Conservation (phyloP, 768 basidiomycete species). For the Leccinellum albellum region DNA sequence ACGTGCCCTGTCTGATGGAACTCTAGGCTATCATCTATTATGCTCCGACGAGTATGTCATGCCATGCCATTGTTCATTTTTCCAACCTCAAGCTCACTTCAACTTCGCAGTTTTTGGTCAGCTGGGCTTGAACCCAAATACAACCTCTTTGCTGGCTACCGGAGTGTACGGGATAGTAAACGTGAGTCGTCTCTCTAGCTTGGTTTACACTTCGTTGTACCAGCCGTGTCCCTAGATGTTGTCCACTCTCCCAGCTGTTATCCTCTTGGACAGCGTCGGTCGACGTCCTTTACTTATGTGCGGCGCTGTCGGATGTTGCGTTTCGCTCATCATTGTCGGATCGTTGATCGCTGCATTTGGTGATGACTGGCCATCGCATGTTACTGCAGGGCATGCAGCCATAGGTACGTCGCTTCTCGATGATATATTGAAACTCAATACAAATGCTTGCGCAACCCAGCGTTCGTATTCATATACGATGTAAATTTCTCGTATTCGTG, state of each 20-base stretch:
- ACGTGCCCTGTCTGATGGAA: slow-evolving; percentile 2
- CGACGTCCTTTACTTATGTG: slow-evolving; percentile 38
- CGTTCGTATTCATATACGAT: slow-evolving; percentile 39
- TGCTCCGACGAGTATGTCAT: slow-evolving; percentile 18
- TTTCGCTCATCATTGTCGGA: slow-evolving; percentile 28
- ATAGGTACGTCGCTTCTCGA: slow-evolving; percentile 24
- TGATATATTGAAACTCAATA: slow-evolving; percentile 8
- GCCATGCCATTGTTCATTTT: background rate
- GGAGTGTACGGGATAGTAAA: slow-evolving; percentile 39
- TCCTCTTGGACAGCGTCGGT: slow-evolving; percentile 37
- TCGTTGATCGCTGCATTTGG: slow-evolving; percentile 28
- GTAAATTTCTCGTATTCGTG: slow-evolving; percentile 35
- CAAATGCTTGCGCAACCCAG: slow-evolving; percentile 17
- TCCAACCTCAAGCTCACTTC: slow-evolving; percentile 12
- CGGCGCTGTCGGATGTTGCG: slow-evolving; percentile 35
- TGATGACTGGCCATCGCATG: slow-evolving; percentile 28
- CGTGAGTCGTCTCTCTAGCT: slow-evolving; percentile 5
- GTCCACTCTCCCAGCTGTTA: slow-evolving; percentile 34
- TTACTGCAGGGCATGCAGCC: slow-evolving; percentile 23
- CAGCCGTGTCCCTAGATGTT: slow-evolving; percentile 23
- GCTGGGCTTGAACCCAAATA: slow-evolving; percentile 38
- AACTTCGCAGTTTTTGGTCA: slow-evolving; percentile 36
- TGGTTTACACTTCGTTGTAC: background rate
- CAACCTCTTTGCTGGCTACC: slow-evolving; percentile 40
- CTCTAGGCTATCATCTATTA: slow-evolving; percentile 30